Evolutionary conservation across 306 rosid species (phyloP).

Genomic region (Biancaea sappan): DNA sequence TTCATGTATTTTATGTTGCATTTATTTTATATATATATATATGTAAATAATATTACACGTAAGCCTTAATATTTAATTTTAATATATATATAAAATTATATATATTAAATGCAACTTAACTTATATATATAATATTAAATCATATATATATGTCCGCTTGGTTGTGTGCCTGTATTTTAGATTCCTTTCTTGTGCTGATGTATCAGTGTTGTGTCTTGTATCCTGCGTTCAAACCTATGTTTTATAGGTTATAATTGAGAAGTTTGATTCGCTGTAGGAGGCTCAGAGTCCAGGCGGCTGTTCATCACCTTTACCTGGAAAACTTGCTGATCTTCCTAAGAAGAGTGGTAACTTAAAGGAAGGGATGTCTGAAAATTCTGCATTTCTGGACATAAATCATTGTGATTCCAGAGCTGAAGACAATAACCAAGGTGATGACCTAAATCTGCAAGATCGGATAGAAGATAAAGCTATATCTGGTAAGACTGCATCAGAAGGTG

Average conservation of each 20-base stretch:
- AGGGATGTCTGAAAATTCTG: conserved; percentile 74
- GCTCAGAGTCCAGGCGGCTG: conserved; percentile 60
- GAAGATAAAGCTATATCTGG: conserved; percentile 57
- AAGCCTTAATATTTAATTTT: no score
- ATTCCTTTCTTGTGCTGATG: neutral
- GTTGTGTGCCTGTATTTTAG: neutral
- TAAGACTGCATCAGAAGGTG: conserved; percentile 51
- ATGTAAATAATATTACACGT: no score
- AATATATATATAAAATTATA: no score
- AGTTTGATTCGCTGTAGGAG: conserved; percentile 67
- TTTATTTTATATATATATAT: no score
- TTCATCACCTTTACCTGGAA: conserved; percentile 51
- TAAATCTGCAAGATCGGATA: conserved; percentile 38
- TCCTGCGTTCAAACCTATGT: neutral
- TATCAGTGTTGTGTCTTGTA: neutral
- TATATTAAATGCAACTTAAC: no score
- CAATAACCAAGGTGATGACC: conserved; percentile 49
- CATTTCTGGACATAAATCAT: conserved; percentile 55
- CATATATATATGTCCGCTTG: neutral
- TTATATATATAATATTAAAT: no score
- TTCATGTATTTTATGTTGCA: no score
- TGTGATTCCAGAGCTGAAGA: conserved; percentile 49
- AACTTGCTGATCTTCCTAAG: conserved; percentile 43
- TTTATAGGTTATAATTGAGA: conserved; percentile 28
- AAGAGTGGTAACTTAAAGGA: conserved; percentile 60